A percentile compares a stretch with the other conserved stretches of the same genome.
These are phyloP conservation scores for Fusarium protoensiforme DNA, from an alignment of 2,329 filamentous ascomycete genomes.

Conservation along the genomic window DNA sequence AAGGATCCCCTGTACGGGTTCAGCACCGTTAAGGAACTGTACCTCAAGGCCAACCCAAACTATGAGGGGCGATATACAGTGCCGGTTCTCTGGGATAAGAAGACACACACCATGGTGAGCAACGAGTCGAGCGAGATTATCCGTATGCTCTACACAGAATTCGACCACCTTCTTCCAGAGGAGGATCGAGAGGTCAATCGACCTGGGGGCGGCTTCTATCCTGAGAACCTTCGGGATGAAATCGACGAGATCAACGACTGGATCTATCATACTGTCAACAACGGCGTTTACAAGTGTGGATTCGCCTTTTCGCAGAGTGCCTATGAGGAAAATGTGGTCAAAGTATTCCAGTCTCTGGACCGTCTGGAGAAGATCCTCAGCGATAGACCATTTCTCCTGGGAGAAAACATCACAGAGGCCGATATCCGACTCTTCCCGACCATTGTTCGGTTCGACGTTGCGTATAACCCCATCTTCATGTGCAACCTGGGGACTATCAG, in stretches of 20 bases:
- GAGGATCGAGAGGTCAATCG: slow-evolving; percentile 62
- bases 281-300: slow-evolving; percentile 66
- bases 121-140: slow-evolving; percentile 90
- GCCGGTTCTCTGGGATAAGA: slow-evolving; percentile 77
- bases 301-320: slow-evolving; percentile 74
- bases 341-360: slow-evolving; percentile 73
- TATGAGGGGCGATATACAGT: slow-evolving; percentile 80
- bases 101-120: slow-evolving; percentile 77
- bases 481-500: slow-evolving; percentile 73
- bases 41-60: slow-evolving; percentile 73
- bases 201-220: slow-evolving; percentile 67
- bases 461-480: slow-evolving; percentile 74
- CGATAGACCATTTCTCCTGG: slow-evolving; percentile 69
- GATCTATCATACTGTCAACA: slow-evolving; percentile 68
- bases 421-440: slow-evolving; percentile 76
- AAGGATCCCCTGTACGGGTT: slow-evolving; percentile 72
- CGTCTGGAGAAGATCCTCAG: slow-evolving; percentile 68
- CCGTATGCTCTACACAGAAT: slow-evolving; percentile 81
- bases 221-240: slow-evolving; percentile 59
- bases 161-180: slow-evolving; percentile 69
- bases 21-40: slow-evolving; percentile 75
- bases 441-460: slow-evolving; percentile 74
- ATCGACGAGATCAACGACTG: slow-evolving; percentile 76
- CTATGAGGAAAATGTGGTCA: slow-evolving; percentile 70
- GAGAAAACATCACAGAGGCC: slow-evolving; percentile 72